phyloP scores from a whole-genome alignment of 495 filamentous ascomycete genomes.

The Penicillium canariense region DNA sequence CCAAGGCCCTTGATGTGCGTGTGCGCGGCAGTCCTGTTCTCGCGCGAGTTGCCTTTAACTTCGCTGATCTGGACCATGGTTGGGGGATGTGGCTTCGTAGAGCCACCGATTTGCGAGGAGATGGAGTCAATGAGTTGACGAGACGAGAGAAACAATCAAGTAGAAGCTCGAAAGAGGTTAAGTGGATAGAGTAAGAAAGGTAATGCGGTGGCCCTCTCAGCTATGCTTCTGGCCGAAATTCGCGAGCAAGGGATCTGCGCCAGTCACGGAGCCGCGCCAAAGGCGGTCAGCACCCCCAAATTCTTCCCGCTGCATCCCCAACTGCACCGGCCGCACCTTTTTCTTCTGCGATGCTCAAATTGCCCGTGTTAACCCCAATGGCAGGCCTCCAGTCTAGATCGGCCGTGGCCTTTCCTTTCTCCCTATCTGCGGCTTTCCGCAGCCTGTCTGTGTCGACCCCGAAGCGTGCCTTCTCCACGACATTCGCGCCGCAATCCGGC shows the following conservation, averaged over 20 bases:
- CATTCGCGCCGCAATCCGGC: conserved; percentile 32
- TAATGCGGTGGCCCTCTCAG: conserved; percentile 17
- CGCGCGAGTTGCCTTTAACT: conserved; percentile 91
- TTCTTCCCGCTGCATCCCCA: conserved; percentile 29
- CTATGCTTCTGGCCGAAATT: conserved; percentile 37
- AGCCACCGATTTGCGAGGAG: conserved; percentile 17
- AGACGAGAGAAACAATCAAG: background rate
- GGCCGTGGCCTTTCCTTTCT: conserved; percentile 36
- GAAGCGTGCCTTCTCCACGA: conserved; percentile 45
- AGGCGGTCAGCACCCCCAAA: conserved; percentile 46
- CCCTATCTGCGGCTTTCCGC: conserved; percentile 42
- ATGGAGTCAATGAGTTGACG: conserved; percentile 2
- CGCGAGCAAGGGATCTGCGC: conserved; percentile 37
- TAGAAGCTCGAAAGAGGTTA: conserved; percentile 11
- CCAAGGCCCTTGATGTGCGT: conserved; percentile 96
- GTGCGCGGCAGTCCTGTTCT: conserved; percentile 92
- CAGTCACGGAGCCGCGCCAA: conserved; percentile 30
- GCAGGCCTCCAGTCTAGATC: conserved; percentile 32
- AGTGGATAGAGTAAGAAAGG: conserved; percentile 14
- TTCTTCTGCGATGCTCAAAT: conserved; percentile 1
- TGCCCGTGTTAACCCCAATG: conserved; percentile 21
- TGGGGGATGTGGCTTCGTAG: conserved; percentile 26
- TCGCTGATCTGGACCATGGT: conserved; percentile 93
- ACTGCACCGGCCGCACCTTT: background rate
- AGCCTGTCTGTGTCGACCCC: conserved; percentile 40